A percentile compares a stretch with the other conserved stretches of the same genome.
These are phyloP conservation scores for Vitis hybrid DNA, from an alignment of 177 flowering plant species.

Conservation along the genomic window DNA sequence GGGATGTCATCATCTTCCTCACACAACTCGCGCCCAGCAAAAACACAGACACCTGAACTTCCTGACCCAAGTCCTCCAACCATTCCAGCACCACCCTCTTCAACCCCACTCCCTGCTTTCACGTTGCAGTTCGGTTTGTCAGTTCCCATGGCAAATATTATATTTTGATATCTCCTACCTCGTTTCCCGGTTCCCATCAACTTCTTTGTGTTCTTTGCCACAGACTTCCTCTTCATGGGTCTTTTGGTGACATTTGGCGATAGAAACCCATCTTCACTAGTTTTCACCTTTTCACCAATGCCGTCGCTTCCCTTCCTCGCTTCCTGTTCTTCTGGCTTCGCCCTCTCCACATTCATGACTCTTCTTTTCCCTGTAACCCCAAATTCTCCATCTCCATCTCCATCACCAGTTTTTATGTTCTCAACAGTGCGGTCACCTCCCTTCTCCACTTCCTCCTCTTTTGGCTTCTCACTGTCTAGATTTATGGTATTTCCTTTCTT, in stretches of 20 bases:
- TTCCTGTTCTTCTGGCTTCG: neutral
- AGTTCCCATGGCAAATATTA: neutral
- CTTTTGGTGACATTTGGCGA: too few relatives aligned
- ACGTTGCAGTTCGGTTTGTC: neutral
- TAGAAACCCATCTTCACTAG: too few relatives aligned
- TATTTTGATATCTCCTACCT: neutral
- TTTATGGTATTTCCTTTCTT: neutral
- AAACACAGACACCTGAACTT: neutral
- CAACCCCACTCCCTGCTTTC: neutral
- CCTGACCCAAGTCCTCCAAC: neutral
- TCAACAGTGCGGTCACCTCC: slow-evolving; percentile 1
- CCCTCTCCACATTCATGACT: neutral
- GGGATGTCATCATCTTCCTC: slow-evolving; percentile 21
- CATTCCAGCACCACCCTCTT: neutral
- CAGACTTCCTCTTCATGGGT: slow-evolving; percentile 17
- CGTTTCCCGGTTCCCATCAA: slow-evolving; percentile 22
- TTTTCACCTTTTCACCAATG: too few relatives aligned
- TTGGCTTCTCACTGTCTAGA: neutral
- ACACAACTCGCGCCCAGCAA: slow-evolving; percentile 14
- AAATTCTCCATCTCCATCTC: too few relatives aligned
- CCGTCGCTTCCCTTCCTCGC: neutral
- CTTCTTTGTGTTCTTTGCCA: slow-evolving; percentile 22
- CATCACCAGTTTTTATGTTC: too few relatives aligned
- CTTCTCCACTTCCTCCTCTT: neutral
- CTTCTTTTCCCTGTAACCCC: neutral